Evolutionary conservation across 1,139 yeast genomes (phyloP).

Genomic region (Scheffersomyces titani): DNA sequence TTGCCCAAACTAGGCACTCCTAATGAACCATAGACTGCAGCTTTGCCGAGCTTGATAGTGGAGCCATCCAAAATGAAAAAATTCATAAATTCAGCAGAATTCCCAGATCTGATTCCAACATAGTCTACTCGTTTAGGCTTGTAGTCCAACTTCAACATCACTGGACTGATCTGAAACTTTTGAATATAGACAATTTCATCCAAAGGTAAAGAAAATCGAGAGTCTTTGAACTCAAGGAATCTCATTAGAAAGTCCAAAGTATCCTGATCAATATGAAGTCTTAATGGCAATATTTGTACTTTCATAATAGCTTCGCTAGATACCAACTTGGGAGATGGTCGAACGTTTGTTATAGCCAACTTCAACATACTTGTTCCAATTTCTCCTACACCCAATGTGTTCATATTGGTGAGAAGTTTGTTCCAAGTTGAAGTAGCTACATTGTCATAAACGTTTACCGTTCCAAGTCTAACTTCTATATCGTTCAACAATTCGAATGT

Average conservation of each 20-base stretch:
- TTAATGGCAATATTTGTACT: constrained; percentile 65
- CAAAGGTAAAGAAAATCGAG: constrained; percentile 58
- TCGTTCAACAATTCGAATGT: constrained; percentile 51
- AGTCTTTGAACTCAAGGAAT: constrained; percentile 79
- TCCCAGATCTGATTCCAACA: constrained; percentile 82
- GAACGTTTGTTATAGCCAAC: constrained; percentile 54
- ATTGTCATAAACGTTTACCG: constrained; percentile 69
- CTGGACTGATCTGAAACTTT: constrained; percentile 60
- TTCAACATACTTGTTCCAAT: constrained; percentile 66
- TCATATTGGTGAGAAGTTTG: constrained; percentile 72
- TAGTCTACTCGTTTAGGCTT: constrained; percentile 89
- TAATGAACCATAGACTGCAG: constrained; percentile 69
- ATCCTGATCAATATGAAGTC: constrained; percentile 91
- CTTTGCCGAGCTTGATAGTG: constrained; percentile 60
- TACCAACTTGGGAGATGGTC: constrained; percentile 65
- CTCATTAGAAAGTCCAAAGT: constrained; percentile 80
- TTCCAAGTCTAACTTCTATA: constrained; percentile 46
- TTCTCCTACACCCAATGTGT: constrained; percentile 69
- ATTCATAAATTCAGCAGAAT: constrained; percentile 82
- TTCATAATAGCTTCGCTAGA: constrained; percentile 69
- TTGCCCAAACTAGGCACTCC: constrained; percentile 66
- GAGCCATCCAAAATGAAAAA: constrained; percentile 89
- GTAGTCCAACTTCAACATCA: constrained; percentile 77
- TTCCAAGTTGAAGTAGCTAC: constrained; percentile 92
- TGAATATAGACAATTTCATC: constrained; percentile 70